These are phyloP conservation scores for Syzygium syzygioides DNA, from an alignment of 441 rosid species.

Conservation along the genomic window DNA sequence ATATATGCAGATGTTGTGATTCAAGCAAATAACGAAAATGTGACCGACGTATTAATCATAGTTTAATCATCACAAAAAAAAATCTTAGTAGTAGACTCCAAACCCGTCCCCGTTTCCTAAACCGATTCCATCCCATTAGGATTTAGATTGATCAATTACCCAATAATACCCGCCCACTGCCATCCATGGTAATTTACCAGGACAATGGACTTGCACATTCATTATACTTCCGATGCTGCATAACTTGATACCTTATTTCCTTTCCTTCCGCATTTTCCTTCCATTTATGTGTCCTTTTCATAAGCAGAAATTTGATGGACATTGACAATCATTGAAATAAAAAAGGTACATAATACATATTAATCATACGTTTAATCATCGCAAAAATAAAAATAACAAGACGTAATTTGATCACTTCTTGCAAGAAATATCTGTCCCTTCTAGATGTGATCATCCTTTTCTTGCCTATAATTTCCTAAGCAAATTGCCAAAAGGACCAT, in stretches of 20 bases:
- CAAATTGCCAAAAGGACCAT: neutral
- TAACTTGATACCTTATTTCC: neutral
- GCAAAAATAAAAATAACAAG: neutral
- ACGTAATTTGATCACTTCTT: neutral
- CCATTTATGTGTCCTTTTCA: neutral
- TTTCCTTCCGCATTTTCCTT: neutral
- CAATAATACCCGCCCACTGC: no score
- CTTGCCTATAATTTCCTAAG: neutral
- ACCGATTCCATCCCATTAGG: neutral
- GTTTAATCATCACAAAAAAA: no score
- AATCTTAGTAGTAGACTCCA: no score
- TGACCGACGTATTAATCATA: no score
- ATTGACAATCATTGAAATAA: no score
- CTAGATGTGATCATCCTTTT: neutral
- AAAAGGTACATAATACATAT: neutral
- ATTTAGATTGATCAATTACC: neutral
- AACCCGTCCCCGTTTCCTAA: neutral
- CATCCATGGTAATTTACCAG: no score
- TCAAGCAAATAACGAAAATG: no score
- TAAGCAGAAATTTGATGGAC: neutral
- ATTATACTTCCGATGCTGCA: rapidly evolving
- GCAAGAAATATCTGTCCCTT: neutral
- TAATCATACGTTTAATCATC: neutral
- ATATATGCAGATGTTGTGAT: no score
- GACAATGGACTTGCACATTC: neutral